Percentiles rank a stretch among this genome's conserved stretches.
Conservation (phyloP, 2,329 filamentous ascomycete genomes). For the Ceratocystis harringtonii region DNA sequence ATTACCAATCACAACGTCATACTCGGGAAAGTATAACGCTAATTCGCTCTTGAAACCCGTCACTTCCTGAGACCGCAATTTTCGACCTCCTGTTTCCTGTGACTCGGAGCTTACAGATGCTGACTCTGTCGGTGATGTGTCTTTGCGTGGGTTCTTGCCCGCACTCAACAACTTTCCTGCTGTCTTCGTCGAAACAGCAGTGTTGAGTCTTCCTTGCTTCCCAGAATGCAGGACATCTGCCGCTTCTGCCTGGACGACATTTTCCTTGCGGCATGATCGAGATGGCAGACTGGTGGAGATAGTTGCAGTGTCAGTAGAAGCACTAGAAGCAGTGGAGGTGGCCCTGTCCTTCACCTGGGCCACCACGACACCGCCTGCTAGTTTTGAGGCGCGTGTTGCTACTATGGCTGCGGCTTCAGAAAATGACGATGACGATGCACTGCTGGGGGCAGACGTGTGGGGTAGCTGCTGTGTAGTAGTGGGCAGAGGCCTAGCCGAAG, state of each 20-base stretch:
- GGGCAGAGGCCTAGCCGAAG: background rate
- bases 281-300: constrained; percentile 1
- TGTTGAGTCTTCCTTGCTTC: background rate
- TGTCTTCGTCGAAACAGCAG: background rate
- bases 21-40: constrained; percentile 79
- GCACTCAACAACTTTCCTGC: background rate
- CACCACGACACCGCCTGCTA: constrained; percentile 10
- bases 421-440: background rate
- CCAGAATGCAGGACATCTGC: background rate
- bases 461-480: background rate
- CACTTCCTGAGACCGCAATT: constrained; percentile 73
- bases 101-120: constrained; percentile 28
- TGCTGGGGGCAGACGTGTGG: background rate
- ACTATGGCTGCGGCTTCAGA: constrained; percentile 16
- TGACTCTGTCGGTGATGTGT: constrained; percentile 21
- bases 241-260: background rate
- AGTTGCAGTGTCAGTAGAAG: background rate
- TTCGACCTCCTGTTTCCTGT: constrained; percentile 53
- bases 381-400: constrained; percentile 14
- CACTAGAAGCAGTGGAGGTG: background rate
- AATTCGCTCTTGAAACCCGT: constrained; percentile 82
- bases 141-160: background rate
- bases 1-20: constrained; percentile 85
- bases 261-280: constrained; percentile 4
- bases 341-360: constrained; percentile 1